Conservation (phyloP, 2,329 filamentous ascomycete genomes). For the Nannizziopsis barbatae region DNA sequence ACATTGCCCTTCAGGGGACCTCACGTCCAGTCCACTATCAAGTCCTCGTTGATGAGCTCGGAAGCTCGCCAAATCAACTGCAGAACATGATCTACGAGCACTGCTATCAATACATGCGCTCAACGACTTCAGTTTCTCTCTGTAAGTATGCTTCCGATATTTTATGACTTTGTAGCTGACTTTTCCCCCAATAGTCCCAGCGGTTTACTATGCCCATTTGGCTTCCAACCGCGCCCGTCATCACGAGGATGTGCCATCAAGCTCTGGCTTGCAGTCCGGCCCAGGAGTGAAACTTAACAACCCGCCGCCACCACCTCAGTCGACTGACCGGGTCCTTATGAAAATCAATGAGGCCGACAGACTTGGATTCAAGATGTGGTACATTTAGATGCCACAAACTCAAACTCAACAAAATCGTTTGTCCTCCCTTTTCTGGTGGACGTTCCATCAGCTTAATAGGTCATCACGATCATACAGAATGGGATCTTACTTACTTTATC, state of each 20-base stretch:
- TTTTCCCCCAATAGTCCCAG: constrained; percentile 44
- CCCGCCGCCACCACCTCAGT: constrained; percentile 22
- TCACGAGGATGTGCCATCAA: constrained; percentile 50
- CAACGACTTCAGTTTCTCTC: constrained; percentile 81
- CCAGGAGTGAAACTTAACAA: constrained; percentile 26
- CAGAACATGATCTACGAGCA: constrained; percentile 90
- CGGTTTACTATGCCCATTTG: constrained; percentile 92
- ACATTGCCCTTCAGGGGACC: constrained; percentile 83
- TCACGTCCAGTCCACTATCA: constrained; percentile 87
- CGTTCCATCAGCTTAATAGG: no score
- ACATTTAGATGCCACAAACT: constrained; percentile 22
- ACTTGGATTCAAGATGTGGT: constrained; percentile 32
- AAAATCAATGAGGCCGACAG: constrained; percentile 25
- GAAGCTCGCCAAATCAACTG: constrained; percentile 55
- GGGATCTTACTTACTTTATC: no score
- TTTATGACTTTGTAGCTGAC: constrained; percentile 6
- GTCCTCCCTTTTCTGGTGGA: background rate
- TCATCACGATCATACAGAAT: no score
- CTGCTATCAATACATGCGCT: constrained; percentile 84
- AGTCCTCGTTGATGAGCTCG: constrained; percentile 71
- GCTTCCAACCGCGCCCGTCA: constrained; percentile 67
- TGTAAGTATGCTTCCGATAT: constrained; percentile 29
- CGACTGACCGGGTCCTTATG: constrained; percentile 26
- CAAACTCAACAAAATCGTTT: background rate
- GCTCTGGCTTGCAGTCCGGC: constrained; percentile 33